Evolutionary conservation across 2,329 filamentous ascomycete genomes (phyloP).

Genomic region (Aspergillaceae sp.): DNA sequence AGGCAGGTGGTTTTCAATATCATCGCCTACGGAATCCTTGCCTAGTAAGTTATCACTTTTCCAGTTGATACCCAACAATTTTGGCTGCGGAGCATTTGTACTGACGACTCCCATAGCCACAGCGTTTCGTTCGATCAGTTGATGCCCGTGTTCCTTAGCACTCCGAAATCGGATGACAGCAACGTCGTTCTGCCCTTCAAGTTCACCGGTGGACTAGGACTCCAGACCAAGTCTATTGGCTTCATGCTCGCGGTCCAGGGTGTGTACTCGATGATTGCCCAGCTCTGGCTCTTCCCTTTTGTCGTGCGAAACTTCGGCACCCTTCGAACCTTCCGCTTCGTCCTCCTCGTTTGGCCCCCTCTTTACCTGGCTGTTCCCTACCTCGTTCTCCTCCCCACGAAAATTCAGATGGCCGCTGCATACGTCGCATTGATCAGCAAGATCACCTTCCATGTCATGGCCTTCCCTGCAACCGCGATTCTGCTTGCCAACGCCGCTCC

Average conservation of each 20-base stretch:
- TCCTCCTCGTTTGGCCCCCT: slow-evolving; percentile 73
- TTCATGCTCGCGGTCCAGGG: slow-evolving; percentile 84
- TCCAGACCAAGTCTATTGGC: slow-evolving; percentile 76
- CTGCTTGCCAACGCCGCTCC: slow-evolving; percentile 83
- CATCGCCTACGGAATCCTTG: slow-evolving; percentile 80
- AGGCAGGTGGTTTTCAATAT: slow-evolving; percentile 80
- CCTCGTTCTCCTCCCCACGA: slow-evolving; percentile 69
- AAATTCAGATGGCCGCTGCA: slow-evolving; percentile 63
- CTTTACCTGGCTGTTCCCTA: slow-evolving; percentile 87
- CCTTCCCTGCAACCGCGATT: slow-evolving; percentile 84
- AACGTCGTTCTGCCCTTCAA: slow-evolving; percentile 66
- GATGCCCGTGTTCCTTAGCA: slow-evolving; percentile 84
- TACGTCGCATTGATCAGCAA: slow-evolving; percentile 79
- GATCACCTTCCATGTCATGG: slow-evolving; percentile 82
- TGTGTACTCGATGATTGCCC: slow-evolving; percentile 77
- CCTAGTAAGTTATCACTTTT: slow-evolving; percentile 62
- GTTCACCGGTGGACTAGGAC: slow-evolving; percentile 77
- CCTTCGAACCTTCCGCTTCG: slow-evolving; percentile 70
- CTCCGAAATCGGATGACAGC: slow-evolving; percentile 42
- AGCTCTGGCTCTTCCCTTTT: slow-evolving; percentile 73
- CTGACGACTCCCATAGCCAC: slow-evolving; percentile 53
- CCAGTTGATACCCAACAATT: slow-evolving; percentile 1
- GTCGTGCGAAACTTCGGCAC: slow-evolving; percentile 68
- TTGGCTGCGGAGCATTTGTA: slow-evolving; percentile 28
- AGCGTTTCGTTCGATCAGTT: slow-evolving; percentile 95